A percentile compares a stretch with the other conserved stretches of the same genome.
Evolutionary conservation across 345 rosid species (phyloP).

Genomic region (Aethionema arabicum): DNA sequence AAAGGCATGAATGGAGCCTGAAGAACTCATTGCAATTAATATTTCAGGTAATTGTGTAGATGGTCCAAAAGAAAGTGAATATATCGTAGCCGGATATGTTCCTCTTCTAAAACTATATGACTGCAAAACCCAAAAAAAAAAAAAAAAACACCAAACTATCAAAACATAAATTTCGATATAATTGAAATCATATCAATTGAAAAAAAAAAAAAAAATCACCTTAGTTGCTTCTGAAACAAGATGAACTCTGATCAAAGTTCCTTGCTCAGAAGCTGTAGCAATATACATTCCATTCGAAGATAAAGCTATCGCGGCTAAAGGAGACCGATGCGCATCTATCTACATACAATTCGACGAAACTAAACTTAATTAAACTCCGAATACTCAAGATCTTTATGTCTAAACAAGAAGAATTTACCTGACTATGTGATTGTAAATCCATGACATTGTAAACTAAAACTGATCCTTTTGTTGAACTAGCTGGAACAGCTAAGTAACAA

Average conservation of each 20-base stretch:
- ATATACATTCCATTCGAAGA: conserved; percentile 79
- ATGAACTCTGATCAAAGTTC: conserved; percentile 84
- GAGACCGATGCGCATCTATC: conserved; percentile 92
- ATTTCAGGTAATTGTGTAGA: conserved; percentile 69
- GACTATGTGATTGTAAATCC: conserved; percentile 78
- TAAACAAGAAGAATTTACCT: conserved; percentile 42
- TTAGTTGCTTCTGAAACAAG: conserved; percentile 79
- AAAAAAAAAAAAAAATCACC: conserved; percentile 41
- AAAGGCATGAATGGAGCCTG: conserved; percentile 86
- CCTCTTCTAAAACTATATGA: conserved; percentile 91
- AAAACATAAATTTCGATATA: not conserved
- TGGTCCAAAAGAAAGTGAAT: conserved; percentile 84
- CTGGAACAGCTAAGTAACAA: conserved; percentile 95
- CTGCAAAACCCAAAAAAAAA: conserved; percentile 39
- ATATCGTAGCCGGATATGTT: conserved; percentile 77
- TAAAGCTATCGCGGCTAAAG: conserved; percentile 75
- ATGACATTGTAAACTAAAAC: conserved; percentile 82
- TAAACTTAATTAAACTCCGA: not conserved
- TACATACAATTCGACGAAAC: conserved; percentile 28
- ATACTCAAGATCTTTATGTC: not conserved
- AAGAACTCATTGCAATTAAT: conserved; percentile 79
- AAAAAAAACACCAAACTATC: conserved; percentile 10
- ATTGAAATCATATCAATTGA: too few species aligned
- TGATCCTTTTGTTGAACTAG: conserved; percentile 73
- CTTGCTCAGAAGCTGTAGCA: conserved; percentile 96